Base-by-base conservation (phyloP, 495 filamentous ascomycete genomes). In the Podospora didyma region DNA sequence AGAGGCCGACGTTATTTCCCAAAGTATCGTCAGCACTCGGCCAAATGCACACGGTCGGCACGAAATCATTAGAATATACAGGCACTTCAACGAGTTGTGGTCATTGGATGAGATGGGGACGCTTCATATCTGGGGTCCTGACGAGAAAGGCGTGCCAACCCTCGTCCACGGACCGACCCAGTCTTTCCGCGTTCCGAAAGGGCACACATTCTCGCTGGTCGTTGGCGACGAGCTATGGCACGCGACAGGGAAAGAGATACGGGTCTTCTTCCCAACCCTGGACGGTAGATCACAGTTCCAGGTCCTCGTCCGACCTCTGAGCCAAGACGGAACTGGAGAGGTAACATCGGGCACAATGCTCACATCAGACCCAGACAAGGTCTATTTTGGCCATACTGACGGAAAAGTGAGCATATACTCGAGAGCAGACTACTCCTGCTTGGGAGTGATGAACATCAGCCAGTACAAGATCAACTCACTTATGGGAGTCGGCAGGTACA, bases 391-490 rank as follows among this genome's bases (percentile, higher is more conserved):
- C 3, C 94, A 98, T 66, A 82, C 77, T 10, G 94, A 98, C 69
- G 94, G 94, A 19, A 97, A 97, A 69, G 84, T 98, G 21, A 93
- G 89, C 56, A 84, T 97, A 42, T 97, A 96, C 65, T 93, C 92
- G 0, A 79, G 82, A 11, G 76, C 76, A 9, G 84, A 89, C 63
- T 91, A 88, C 56, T 67, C 81, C 7, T 97, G 91, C 63, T 60
- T 95, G 14, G 82, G 82, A 17, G 79, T 95, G 24, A 75, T 96
- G 49, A 95, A 81, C 62, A 82, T 96, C 57, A 97, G 90, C 70
- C 80, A 91, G 3, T 97, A 96, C 78, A 98, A 96, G 72, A 93
- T 97, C 71, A 96, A 90, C 64, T 87, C 89, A 24, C 79, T 98
- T 24, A 83, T 83, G 17, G 89, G 91, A 7, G 89, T 91, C 9